These are phyloP conservation scores for Exidia glandulosa DNA, from an alignment of 768 basidiomycete genomes.

Conservation along the genomic window DNA sequence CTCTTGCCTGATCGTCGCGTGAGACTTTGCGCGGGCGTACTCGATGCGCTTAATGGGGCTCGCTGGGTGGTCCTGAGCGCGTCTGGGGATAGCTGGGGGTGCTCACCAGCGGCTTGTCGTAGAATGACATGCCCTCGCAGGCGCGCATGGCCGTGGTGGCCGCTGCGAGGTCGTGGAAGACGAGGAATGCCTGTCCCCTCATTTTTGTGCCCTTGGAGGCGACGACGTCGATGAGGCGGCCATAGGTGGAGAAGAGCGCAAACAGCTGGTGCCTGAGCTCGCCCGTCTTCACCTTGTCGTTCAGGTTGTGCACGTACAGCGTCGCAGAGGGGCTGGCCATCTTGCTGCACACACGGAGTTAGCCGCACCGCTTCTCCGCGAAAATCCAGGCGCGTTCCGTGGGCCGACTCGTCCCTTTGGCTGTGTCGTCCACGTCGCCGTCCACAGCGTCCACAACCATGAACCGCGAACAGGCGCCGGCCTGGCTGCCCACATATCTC, in stretches of 20 bases:
- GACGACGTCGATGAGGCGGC: constrained; percentile 86
- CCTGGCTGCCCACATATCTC: constrained; percentile 36
- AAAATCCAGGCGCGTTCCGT: no score
- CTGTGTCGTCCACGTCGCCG: no score
- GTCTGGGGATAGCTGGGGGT: constrained; percentile 8
- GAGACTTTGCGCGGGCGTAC: constrained; percentile 84
- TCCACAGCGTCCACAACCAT: background rate
- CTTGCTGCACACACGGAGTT: no score
- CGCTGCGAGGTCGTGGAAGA: constrained; percentile 82
- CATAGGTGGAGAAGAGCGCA: constrained; percentile 86
- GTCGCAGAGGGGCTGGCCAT: constrained; percentile 55
- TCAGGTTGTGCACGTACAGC: constrained; percentile 87
- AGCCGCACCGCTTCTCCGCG: no score
- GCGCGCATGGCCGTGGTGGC: constrained; percentile 90
- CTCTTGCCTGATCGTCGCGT: constrained; percentile 68
- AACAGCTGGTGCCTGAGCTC: constrained; percentile 77
- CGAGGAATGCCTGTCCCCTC: constrained; percentile 93
- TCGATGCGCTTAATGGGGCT: constrained; percentile 58
- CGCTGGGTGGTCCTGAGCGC: constrained; percentile 7
- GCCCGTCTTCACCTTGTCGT: constrained; percentile 85
- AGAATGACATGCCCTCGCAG: constrained; percentile 87
- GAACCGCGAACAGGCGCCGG: background rate
- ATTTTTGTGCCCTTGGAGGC: constrained; percentile 78
- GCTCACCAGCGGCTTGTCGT: constrained; percentile 83
- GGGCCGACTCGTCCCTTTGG: no score